Evolutionary conservation across 768 basidiomycete genomes (phyloP), one percentile per base, ranked within the genome.

Genomic region (Exidia glandulosa): DNA sequence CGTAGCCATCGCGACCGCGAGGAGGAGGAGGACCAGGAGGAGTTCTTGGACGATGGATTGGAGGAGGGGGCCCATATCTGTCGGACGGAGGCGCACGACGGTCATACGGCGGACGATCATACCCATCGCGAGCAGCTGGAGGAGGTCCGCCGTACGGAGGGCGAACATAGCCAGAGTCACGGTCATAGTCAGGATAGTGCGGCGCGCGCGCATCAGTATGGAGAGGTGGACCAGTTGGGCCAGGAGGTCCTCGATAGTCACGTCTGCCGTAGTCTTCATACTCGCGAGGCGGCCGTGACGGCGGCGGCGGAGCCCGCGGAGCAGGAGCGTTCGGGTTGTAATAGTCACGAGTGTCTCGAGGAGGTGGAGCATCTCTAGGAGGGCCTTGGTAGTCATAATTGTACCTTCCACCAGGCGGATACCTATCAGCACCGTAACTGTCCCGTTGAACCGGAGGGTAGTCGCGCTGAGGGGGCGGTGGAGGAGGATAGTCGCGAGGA

Each of bases 201-300:
- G 68, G 71, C 34, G 71, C 79, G 54, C 87, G 81, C 48, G 82
- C 79, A 61, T 83, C 77, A 60, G 80, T 77, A 64, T 84, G 79
- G 58, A 75, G 75, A 31, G 81, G 73, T 19, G 76, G 77, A 5
- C 79, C 72, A 33, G 77, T 70, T n/a, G 75, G n/a, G n/a, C n/a
- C n/a, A n/a, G n/a, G 73, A 62, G 77, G 70, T 59, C 80, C 86
- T 52, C 85, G 78, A 65, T 70, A 66, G 48, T 67, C 65, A 12
- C 63, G 56, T 66, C 84, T 78, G 64, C 83, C 85, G 70, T 86
- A 84, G 60, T 88, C 88, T 37, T 85, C 77, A 66, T 81, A 82
- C 12, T 87, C 88, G 64, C 86, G 77, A 16, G 85, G 80, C 57
- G 87, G 75, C 47, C 41, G 37, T 48, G 58, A 29, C 25, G 57